These are phyloP conservation scores for Cladorrhinum sp. DNA, from an alignment of 2,329 filamentous ascomycete species.

Conservation along the genomic window DNA sequence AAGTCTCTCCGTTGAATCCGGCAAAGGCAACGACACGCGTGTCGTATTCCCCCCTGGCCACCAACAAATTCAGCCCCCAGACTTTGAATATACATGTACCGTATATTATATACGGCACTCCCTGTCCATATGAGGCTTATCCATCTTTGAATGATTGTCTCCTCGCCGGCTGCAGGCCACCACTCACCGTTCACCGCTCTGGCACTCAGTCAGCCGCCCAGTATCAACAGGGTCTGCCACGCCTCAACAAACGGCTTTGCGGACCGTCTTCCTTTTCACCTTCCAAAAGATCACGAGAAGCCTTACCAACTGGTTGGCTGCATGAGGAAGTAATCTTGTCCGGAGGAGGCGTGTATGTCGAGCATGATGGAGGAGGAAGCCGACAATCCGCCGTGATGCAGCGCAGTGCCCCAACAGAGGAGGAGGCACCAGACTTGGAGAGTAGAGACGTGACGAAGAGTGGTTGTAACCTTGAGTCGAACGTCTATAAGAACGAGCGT, in stretches of 20 bases:
- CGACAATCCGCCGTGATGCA: neutral
- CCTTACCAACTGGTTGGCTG: neutral
- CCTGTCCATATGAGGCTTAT: neutral
- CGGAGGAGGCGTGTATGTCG: neutral
- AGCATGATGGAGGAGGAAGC: constrained; percentile 1
- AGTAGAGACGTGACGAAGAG: neutral
- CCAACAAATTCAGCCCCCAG: neutral
- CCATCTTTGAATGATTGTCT: neutral
- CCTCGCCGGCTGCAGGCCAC: neutral
- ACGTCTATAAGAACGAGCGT: neutral
- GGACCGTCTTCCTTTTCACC: neutral
- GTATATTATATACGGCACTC: neutral
- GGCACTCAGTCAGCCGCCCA: neutral
- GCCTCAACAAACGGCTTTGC: neutral
- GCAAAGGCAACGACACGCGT: neutral
- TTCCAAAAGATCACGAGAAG: neutral
- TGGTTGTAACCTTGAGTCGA: neutral
- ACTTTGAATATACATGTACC: neutral
- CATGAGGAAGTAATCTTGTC: neutral
- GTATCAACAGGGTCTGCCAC: neutral
- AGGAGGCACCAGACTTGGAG: neutral
- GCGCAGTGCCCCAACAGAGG: neutral
- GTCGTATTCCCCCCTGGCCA: neutral
- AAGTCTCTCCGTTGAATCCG: neutral
- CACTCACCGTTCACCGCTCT: neutral